Conservation (phyloP, 805 yeast genomes). For the Dipodascus albidus region DNA sequence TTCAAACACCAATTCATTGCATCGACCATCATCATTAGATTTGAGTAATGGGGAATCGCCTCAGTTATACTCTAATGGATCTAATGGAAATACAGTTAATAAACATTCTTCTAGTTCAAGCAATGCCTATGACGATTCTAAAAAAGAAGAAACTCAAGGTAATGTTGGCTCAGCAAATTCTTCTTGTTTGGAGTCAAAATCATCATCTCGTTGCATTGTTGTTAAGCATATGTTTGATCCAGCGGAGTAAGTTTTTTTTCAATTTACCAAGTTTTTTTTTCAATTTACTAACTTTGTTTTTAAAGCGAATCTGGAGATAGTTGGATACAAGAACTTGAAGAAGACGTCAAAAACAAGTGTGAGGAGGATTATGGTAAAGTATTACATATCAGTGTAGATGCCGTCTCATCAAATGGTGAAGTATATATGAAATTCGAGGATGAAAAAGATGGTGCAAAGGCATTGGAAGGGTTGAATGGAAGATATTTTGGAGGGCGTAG, state of each 20-base stretch:
- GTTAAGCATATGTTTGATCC: conserved; percentile 25
- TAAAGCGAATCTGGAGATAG: conserved; percentile 23
- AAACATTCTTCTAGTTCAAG: background rate
- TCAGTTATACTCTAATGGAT: background rate
- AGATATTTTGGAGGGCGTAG: conserved; percentile 26
- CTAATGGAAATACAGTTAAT: background rate
- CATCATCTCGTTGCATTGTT: conserved; percentile 20
- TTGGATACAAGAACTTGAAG: conserved; percentile 25
- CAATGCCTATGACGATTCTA: too few relatives aligned
- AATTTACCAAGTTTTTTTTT: background rate
- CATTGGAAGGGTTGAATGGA: conserved; percentile 20
- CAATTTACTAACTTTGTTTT: conserved; percentile 1
- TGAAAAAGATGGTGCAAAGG: background rate
- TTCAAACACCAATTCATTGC: too few relatives aligned
- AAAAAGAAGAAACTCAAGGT: too few relatives aligned
- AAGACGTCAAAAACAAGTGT: conserved; percentile 27
- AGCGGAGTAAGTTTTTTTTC: conserved; percentile 14
- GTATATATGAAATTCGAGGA: conserved; percentile 20
- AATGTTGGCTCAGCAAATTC: background rate
- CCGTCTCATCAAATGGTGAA: conserved; percentile 21
- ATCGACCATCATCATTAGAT: too few relatives aligned
- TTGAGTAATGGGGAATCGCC: too few relatives aligned
- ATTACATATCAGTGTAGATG: conserved; percentile 22
- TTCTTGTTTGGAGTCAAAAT: conserved; percentile 14
- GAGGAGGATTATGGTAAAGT: conserved; percentile 27